Evolutionary conservation across 495 filamentous ascomycete species (phyloP), one percentile per base, ranked within the genome.

Genomic region (Hapsidospora chrysogenum): DNA sequence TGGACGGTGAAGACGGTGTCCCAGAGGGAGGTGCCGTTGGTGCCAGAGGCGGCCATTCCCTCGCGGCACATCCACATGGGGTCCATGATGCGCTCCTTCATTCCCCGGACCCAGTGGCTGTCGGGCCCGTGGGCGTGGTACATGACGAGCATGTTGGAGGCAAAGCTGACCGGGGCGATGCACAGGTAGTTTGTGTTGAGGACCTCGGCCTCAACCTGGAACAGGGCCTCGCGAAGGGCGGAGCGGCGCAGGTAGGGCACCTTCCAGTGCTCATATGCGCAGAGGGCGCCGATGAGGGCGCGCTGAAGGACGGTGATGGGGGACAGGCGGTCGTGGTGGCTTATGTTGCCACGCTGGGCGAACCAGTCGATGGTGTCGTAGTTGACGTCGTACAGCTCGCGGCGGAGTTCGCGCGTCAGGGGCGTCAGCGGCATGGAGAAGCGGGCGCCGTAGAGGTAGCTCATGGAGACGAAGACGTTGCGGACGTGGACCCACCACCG

Each of bases 401-500:
- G 48, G 3, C 78, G 66, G 7, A 89, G 61, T 42, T 71, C 60
- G 15, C 54, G 61, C 18, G 69, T 78, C 7, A 87, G 45, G 6
- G 72, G 60, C 39, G 69, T 73, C 15, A 66, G 46, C 2, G 70
- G 75, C 35, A 65, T 64, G 2, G 61, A 62, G 53, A 68, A 82
- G 14, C 65, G 64, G 48, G 69, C 69, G 1, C 76, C 80, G 57
- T 73, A 85, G 33, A 85, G 56, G 43, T 70, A 86, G 10, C 74
- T 76, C 77, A 86, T 84, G 9, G 82, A 76, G n/a, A 84, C 57
- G 50, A 78, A 85, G 9, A 89, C 79, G 47, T 73, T 68, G 25
- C 82, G 78, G 54, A 84, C 83, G 38, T 87, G 82, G 41, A 84
- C 77, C 82, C 82, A 89, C 82, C 83, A 89, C 26, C 80, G 62